Evolutionary conservation across 177 flowering plant genomes (phyloP), one percentile per base, ranked within the genome.

Genomic region (Vitis hybrid): DNA sequence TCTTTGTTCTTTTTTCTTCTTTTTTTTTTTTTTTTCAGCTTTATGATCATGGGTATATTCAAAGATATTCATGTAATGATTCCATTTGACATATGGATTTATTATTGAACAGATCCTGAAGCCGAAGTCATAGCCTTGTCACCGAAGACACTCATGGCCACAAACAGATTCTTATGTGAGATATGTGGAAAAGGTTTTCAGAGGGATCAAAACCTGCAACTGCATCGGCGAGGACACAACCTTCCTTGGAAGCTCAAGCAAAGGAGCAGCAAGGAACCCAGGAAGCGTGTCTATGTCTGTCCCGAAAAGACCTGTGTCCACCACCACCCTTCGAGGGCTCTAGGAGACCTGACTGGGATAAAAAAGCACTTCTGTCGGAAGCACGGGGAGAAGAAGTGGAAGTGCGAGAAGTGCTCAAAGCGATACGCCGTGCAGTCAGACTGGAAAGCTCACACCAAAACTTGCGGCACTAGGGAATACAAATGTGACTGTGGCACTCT

Each of bases 311-410:
- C 73, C 17, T 92, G 97, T 58, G 92, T 92, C 7, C 97, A 95
- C 68, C 78, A 92, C 73, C 89, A 89, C 59, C 92, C 97, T 11
- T 86, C 92, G 0, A 84, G 97, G 82, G 98, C 98, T 52, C 96
- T 94, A 7, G 97, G 98, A 11, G 98, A 95, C 75, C 84, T 95
- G 0, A 94, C 98, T 0, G 98, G 98, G 1, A 92, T 94, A 9
- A 92, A 94, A 78, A 94, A 92, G 72, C 97, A 94, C 77, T 92
- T 88, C 70, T 89, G 97, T 38, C 59, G 97, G 69, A 92, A 92
- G 69, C 98, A 94, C 61, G 98, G 98, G 0, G 98, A 94, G 88
- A 92, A 92, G 88, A 94, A 92, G 80, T 94, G 97, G 97, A 92
- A 95, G 88, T 95, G 97, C 28, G 95, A 91, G 65, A 92, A 95